Evolutionary conservation across 75 land plant genomes (phyloP).

Genomic region (Ceratopteris richardii): DNA sequence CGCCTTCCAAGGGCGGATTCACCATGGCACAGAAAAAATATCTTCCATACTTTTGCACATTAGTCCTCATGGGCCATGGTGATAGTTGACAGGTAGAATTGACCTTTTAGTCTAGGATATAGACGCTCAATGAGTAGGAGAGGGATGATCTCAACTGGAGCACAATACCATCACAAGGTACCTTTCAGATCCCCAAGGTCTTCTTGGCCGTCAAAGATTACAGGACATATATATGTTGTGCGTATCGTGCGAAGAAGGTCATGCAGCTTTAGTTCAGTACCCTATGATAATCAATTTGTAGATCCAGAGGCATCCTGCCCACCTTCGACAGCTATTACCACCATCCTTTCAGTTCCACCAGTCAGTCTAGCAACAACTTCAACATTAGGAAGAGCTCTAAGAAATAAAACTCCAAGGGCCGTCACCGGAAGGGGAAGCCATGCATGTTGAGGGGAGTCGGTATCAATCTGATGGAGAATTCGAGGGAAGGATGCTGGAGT

Average conservation of each 20-base stretch:
- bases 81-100: too few relatives aligned
- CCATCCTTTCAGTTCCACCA: constrained; percentile 45
- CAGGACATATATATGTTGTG: constrained; percentile 75
- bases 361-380: constrained; percentile 25
- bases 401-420: constrained; percentile 65
- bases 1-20: too few relatives aligned
- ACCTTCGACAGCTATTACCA: constrained; percentile 28
- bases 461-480: too few relatives aligned
- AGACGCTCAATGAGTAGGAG: constrained; percentile 51
- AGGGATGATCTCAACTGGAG: constrained; percentile 76
- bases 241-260: constrained; percentile 50
- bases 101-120: constrained; percentile 64
- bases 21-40: too few relatives aligned
- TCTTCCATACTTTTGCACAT: too few relatives aligned
- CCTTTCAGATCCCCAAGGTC: constrained; percentile 66
- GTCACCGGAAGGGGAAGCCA: constrained; percentile 49
- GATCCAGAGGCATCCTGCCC: background rate
- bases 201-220: constrained; percentile 84
- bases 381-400: constrained; percentile 33
- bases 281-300: constrained; percentile 8
- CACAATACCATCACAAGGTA: constrained; percentile 88
- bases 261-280: constrained; percentile 42
- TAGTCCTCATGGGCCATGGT: too few relatives aligned
- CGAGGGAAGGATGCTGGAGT: too few relatives aligned
- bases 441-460: too few relatives aligned